A percentile compares a stretch with the other conserved stretches of the same genome.
Evolutionary conservation across 202 grass and related monocot genomes (phyloP).

Genomic region (Bolboschoenoplectus hybrid): DNA sequence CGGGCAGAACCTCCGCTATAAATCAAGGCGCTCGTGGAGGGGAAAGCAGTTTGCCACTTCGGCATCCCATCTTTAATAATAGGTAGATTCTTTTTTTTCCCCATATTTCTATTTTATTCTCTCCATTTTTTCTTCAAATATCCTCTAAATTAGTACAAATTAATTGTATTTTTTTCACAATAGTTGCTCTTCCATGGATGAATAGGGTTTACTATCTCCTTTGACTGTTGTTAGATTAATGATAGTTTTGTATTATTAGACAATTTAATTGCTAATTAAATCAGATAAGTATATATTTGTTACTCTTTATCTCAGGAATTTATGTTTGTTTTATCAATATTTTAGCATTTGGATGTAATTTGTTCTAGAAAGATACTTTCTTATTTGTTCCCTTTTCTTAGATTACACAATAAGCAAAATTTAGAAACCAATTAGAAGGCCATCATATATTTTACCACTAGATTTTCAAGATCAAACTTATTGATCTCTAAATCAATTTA

Average conservation of each 20-base stretch:
- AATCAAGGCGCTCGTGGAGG: slow-evolving; percentile 32
- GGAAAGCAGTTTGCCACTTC: slow-evolving; percentile 55
- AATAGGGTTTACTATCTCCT: background rate
- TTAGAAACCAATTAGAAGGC: background rate
- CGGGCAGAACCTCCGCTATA: slow-evolving; percentile 41
- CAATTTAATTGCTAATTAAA: background rate
- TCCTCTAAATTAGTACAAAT: background rate
- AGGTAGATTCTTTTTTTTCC: background rate
- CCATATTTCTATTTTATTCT: background rate
- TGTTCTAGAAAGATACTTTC: background rate
- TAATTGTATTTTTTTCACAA: background rate
- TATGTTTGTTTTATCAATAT: background rate
- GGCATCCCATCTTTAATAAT: background rate
- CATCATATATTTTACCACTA: background rate
- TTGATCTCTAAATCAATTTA: background rate
- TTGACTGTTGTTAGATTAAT: background rate
- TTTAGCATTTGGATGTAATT: background rate
- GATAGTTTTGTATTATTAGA: background rate
- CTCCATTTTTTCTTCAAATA: background rate
- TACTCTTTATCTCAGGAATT: background rate
- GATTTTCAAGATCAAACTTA: background rate
- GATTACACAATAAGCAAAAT: background rate
- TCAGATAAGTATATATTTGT: background rate
- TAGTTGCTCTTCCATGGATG: background rate
- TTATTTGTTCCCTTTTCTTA: background rate